Evolutionary conservation across 805 yeast genomes (phyloP).

Genomic region (Komagataella populi): DNA sequence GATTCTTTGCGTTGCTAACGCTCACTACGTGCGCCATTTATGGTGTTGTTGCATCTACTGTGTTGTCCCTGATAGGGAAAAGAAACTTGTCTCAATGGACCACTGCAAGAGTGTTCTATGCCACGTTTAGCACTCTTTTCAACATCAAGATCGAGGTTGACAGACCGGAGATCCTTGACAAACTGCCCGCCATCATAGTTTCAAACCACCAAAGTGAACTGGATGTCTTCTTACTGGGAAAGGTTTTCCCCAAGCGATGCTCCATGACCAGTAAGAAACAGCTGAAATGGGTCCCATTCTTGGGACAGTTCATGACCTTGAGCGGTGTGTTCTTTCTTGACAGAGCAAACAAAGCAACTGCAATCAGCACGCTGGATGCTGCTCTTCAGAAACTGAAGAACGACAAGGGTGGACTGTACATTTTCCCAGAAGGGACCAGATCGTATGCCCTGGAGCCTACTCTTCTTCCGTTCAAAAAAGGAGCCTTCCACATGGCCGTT

Average conservation of each 20-base stretch:
- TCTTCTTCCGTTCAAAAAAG: constrained; percentile 85
- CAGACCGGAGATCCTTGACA: constrained; percentile 44
- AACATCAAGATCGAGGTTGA: constrained; percentile 61
- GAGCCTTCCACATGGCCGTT: constrained; percentile 95
- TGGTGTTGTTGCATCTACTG: constrained; percentile 66
- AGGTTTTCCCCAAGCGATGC: constrained; percentile 75
- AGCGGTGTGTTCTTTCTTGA: constrained; percentile 89
- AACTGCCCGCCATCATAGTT: constrained; percentile 64
- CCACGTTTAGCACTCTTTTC: constrained; percentile 41
- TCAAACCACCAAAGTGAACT: constrained; percentile 88
- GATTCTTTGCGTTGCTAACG: constrained; percentile 36
- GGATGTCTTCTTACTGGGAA: constrained; percentile 74
- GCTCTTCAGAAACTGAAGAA: constrained; percentile 53
- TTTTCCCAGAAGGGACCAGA: constrained; percentile 97
- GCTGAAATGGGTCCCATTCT: constrained; percentile 70
- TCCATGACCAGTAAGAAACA: constrained; percentile 87
- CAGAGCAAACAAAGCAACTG: constrained; percentile 62
- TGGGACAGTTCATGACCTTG: constrained; percentile 94
- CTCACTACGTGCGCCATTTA: constrained; percentile 51
- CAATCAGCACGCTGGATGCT: constrained; percentile 56
- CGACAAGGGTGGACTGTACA: constrained; percentile 63
- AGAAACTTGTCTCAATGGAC: constrained; percentile 77
- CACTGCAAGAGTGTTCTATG: constrained; percentile 74
- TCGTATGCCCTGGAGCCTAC: constrained; percentile 58
- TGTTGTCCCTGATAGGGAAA: constrained; percentile 56